Evolutionary conservation across 2,329 filamentous ascomycete species (phyloP), one percentile per base, ranked within the genome.

Genomic region (Laburnicola sp.): DNA sequence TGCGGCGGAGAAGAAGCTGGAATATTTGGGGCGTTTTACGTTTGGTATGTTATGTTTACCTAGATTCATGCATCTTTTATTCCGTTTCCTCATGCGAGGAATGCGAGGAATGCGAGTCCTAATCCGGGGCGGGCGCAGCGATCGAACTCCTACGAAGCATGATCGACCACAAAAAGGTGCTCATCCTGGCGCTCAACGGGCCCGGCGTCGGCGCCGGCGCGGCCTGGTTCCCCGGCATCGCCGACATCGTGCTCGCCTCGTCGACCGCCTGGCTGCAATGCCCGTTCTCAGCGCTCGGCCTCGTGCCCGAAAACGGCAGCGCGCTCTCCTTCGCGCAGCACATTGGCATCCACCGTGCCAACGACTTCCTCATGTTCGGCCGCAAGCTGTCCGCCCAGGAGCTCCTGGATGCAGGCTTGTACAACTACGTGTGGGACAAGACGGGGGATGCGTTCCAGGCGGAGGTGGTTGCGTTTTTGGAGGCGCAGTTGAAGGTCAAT

Each of bases 301-400:
- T 81, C 0, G 78, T 80, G 0, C 78, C 78, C 1, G 78, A 81
- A 46, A 75, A 77, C 53, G 78, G 78, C 0, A 77, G 74, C 0
- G 75, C 78, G 0, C 64, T 76, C 22, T 75, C 70, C 9, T 76
- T 80, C 50, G 70, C 77, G 0, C 75, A 80, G 55, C 71, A 70
- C 37, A 78, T 80, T 43, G 78, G 78, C 25, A 74, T 79, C 4
- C 78, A 78, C 54, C 77, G 78, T 40, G 71, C 78, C 0, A 80
- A 80, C 56, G 78, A 80, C 56, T 78, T 80, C 53, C 67, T 81
- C 11, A 80, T 80, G 76, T 79, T 81, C 51, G 78, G 78, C 2
- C 69, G 74, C 16, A 78, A 79, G 42, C 46, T 79, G 2, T 67
- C 63, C 1, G 74, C 73, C 1, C 56, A 75, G 26, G 78, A 80